Percentiles rank a stretch among this genome's conserved stretches.
Evolutionary conservation across 1,284 basidiomycete genomes (phyloP).

Genomic region (Tilletia caries): DNA sequence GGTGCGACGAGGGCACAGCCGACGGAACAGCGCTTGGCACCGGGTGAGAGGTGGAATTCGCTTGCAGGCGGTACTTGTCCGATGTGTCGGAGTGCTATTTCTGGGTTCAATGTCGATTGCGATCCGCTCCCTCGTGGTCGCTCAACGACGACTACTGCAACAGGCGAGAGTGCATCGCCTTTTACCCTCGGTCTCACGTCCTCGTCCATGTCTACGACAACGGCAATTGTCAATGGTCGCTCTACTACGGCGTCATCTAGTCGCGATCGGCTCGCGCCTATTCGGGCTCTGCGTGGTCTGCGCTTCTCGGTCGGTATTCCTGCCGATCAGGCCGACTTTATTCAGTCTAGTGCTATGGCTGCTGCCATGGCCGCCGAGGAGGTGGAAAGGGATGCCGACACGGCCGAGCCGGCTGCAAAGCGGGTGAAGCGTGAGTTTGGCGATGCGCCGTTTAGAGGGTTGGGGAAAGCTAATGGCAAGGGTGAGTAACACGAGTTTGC

Average conservation of each 20-base stretch:
- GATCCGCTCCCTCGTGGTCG: background rate
- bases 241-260: background rate
- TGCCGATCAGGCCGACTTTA: background rate
- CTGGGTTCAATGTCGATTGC: background rate
- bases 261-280: background rate
- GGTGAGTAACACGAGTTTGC: background rate
- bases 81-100: background rate
- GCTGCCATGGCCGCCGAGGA: background rate
- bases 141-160: background rate
- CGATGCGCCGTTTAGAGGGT: background rate
- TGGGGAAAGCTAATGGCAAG: background rate
- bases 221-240: background rate
- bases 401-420: background rate
- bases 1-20: background rate
- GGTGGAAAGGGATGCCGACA: background rate
- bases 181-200: no score
- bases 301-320: background rate
- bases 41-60: background rate
- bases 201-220: background rate
- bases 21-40: no score
- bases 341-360: background rate
- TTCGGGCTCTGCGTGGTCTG: background rate
- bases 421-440: background rate
- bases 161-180: no score
- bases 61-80: background rate